Evolutionary conservation across 208 protist species (phyloP).

Genomic region (Leishmania major): DNA sequence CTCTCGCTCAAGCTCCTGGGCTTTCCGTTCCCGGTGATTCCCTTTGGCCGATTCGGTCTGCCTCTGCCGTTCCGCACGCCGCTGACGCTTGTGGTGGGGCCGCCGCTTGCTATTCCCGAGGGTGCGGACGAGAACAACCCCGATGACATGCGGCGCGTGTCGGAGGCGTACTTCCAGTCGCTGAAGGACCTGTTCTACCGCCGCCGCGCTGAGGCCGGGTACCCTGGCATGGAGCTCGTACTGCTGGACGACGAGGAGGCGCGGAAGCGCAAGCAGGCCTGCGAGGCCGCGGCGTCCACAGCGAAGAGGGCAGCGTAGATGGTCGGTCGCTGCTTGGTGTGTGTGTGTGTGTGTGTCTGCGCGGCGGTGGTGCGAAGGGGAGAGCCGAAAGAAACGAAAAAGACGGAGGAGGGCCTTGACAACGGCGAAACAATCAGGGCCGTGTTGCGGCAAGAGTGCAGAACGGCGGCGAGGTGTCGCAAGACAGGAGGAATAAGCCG

Average conservation of each 20-base stretch:
- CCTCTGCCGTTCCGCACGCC: constrained; percentile 63
- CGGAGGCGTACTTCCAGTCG: constrained; percentile 65
- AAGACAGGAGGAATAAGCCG: no score
- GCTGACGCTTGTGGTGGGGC: constrained; percentile 80
- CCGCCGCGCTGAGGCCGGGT: constrained; percentile 67
- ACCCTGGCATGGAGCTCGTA: constrained; percentile 77
- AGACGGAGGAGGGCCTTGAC: no score
- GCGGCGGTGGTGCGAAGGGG: no score
- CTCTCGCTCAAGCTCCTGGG: constrained; percentile 64
- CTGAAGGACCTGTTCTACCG: constrained; percentile 73
- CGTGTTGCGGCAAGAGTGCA: no score
- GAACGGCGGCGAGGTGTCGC: no score
- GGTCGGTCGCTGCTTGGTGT: background rate
- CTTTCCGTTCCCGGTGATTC: constrained; percentile 84
- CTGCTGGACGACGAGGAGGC: constrained; percentile 50
- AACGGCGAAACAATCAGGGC: no score
- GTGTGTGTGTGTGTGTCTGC: no score
- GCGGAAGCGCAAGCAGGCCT: constrained; percentile 23
- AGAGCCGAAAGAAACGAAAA: no score
- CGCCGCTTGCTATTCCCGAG: constrained; percentile 54
- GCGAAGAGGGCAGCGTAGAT: constrained; percentile 21
- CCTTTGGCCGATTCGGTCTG: constrained; percentile 67
- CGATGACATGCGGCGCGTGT: constrained; percentile 53
- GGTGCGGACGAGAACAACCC: constrained; percentile 58
- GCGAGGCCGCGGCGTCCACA: constrained; percentile 8